phyloP scores from a whole-genome alignment of 2,329 filamentous ascomycete species.

The Apiospora rasikravindrae region DNA sequence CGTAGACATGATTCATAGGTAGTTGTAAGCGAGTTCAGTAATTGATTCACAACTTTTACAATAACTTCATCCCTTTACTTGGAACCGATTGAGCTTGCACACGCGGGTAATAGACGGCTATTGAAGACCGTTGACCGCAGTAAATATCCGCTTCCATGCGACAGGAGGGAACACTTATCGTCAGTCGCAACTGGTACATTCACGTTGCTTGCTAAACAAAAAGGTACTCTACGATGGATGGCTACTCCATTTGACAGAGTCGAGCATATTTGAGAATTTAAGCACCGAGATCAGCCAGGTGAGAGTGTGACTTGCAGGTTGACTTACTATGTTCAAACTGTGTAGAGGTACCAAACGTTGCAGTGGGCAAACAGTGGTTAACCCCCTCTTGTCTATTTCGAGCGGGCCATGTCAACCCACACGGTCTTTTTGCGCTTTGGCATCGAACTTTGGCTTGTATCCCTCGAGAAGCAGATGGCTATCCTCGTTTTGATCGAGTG shows the following conservation, averaged over 20 bases:
- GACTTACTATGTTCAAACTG: slow-evolving; percentile 6
- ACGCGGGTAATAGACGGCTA: neutral
- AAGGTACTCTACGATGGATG: neutral
- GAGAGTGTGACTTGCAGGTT: neutral
- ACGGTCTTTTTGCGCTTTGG: slow-evolving; percentile 27
- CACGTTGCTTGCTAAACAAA: neutral
- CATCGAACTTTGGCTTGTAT: slow-evolving; percentile 50
- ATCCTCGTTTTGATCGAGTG: slow-evolving; percentile 41
- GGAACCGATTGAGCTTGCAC: neutral
- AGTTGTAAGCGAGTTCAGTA: neutral
- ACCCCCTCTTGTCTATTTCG: slow-evolving; percentile 22
- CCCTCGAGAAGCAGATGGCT: slow-evolving; percentile 56
- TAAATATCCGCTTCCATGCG: neutral
- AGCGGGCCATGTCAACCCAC: neutral
- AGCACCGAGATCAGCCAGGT: slow-evolving; percentile 6
- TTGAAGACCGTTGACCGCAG: neutral
- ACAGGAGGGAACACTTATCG: neutral
- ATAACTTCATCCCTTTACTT: neutral
- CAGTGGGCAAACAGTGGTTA: neutral
- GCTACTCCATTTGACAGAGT: neutral
- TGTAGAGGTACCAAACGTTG: neutral
- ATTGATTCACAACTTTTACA: neutral
- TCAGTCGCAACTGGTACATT: neutral
- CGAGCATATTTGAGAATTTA: neutral
- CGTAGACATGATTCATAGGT: neutral